Conservation (phyloP, 2,329 filamentous ascomycete species). For the Calycina herbarum region DNA sequence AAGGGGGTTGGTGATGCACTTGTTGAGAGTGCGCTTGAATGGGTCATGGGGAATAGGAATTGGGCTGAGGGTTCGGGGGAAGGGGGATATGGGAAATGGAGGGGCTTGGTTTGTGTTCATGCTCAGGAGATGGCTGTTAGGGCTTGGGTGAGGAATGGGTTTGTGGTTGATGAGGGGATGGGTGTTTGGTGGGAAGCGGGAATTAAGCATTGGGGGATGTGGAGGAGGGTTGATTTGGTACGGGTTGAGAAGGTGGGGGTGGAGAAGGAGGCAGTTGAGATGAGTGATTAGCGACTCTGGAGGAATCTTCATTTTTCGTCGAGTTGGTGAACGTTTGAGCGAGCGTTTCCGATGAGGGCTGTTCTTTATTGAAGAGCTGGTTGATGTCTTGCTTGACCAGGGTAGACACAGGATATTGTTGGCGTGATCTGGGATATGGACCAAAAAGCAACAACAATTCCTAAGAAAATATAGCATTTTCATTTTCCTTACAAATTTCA, state of each 20-base stretch:
- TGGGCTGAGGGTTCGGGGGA: slow-evolving; percentile 43
- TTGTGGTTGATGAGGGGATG: slow-evolving; percentile 69
- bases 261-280: background rate
- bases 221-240: slow-evolving; percentile 41
- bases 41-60: slow-evolving; percentile 64
- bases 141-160: slow-evolving; percentile 72
- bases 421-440: no score
- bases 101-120: slow-evolving; percentile 76
- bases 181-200: slow-evolving; percentile 82
- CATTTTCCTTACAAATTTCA: no score
- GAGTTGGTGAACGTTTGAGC: no score
- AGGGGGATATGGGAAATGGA: slow-evolving; percentile 56
- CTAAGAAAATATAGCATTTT: no score
- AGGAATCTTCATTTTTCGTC: no score
- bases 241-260: background rate
- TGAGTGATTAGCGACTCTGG: background rate
- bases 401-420: no score
- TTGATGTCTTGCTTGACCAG: no score
- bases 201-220: slow-evolving; percentile 87
- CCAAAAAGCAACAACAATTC: no score
- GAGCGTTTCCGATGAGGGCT: no score
- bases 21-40: slow-evolving; percentile 66
- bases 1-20: slow-evolving; percentile 64
- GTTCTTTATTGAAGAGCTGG: no score
- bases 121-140: slow-evolving; percentile 67